These are phyloP conservation scores for Verticillium zaregamsianum DNA, from an alignment of 2,329 filamentous ascomycete species.

Conservation along the genomic window DNA sequence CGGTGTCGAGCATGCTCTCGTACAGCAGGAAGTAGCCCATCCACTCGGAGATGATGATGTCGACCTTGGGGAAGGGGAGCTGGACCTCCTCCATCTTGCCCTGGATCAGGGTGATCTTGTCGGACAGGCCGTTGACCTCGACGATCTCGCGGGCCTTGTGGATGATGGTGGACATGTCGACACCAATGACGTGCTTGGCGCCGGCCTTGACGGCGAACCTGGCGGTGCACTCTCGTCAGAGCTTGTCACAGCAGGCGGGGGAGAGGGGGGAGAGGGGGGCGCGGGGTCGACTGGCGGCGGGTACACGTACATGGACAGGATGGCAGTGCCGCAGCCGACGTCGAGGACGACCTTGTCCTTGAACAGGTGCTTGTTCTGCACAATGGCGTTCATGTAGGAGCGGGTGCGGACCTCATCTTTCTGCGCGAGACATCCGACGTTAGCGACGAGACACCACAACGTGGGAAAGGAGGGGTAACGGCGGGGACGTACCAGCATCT, in stretches of 20 bases:
- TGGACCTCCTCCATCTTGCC: conserved; percentile 99
- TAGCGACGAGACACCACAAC: background rate
- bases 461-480: background rate
- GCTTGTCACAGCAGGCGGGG: background rate
- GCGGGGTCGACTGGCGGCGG: conserved; percentile 4
- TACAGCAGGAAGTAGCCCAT: conserved; percentile 99
- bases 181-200: conserved; percentile 96
- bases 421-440: conserved; percentile 38
- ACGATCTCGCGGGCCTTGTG: conserved; percentile 98
- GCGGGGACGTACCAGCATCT: conserved; percentile 72
- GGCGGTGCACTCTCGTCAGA: conserved; percentile 5
- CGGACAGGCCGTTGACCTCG: conserved; percentile 80
- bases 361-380: conserved; percentile 93
- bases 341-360: conserved; percentile 84
- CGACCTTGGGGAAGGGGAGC: conserved; percentile 89
- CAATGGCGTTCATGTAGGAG: conserved; percentile 95
- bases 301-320: conserved; percentile 86
- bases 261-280: background rate
- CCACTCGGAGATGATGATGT: conserved; percentile 99
- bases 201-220: conserved; percentile 97
- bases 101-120: conserved; percentile 96
- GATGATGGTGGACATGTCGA: conserved; percentile 99
- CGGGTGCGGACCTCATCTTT: conserved; percentile 98
- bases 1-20: conserved; percentile 98
- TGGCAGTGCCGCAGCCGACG: conserved; percentile 94